Evolutionary conservation across 345 rosid species (phyloP), one percentile per base, ranked within the genome.

Genomic region (Eucalyptus tenuipes): DNA sequence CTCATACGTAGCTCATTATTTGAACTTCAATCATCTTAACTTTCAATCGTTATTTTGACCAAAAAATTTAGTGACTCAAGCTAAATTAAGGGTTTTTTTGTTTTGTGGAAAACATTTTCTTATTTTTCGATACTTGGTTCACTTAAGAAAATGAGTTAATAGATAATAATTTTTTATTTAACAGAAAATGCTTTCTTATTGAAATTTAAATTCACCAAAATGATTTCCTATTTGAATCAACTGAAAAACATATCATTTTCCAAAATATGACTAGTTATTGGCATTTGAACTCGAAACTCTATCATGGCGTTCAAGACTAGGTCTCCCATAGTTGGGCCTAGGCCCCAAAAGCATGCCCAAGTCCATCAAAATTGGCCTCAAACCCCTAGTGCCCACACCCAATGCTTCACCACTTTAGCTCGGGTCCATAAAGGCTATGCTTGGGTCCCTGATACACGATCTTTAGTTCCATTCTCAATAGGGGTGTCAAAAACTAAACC

Each of bases 381-480:
- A 3, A 52, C 55, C 24, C 55, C 1, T 52, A 1, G 24, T 52
- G 55, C 24, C 0, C 9, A 0, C 2, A 52, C 24, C 55, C 10
- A 52, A 52, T 52, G 55, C 55, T 52, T 52, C 0, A 2, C 24
- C 55, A 52, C 55, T 52, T 52, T 24, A 52, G 55, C 0, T 52
- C 0, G 10, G 4, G 24, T 52, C 24, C 24, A 52, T 52, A 52
- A 52, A 52, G 4, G 55, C 24, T 52, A 18, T 52, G 55, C 1
- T 52, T 18, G 24, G 55, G 4, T 52, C 10, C 55, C 1, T 18
- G 2, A 52, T 18, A 52, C 55, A 7, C 2, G 0, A 52, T 4
- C 55, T 52, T 52, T 52, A 52, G 55, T 7, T 18, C 24, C 24
- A 52, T 52, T 10, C 24, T 18, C 55, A 18, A 0, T 44, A 44